These are phyloP conservation scores for Wallacemonas sp. DNA, from an alignment of 208 protist species.

Conservation along the genomic window DNA sequence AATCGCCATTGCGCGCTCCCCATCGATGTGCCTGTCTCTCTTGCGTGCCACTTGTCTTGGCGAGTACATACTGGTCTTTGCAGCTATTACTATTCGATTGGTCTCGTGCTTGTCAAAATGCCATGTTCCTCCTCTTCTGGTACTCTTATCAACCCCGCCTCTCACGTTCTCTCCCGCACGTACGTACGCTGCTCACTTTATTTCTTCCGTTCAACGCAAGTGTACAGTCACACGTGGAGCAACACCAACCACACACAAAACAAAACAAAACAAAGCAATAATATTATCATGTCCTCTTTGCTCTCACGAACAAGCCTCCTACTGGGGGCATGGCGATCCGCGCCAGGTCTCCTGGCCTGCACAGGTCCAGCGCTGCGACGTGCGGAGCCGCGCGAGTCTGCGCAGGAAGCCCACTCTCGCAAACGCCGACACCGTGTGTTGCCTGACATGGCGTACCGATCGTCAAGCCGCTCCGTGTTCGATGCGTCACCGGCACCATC, in stretches of 20 bases:
- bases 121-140: too few relatives aligned
- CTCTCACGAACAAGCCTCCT: neutral
- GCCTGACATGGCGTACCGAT: constrained; percentile 18
- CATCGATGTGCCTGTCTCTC: too few relatives aligned
- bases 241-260: neutral
- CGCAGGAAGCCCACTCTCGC: neutral
- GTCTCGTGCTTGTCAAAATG: too few relatives aligned
- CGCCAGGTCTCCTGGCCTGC: neutral
- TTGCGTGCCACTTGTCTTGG: too few relatives aligned
- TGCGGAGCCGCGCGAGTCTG: constrained; percentile 2
- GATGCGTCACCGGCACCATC: constrained; percentile 8
- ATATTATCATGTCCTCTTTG: neutral
- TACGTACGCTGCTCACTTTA: neutral
- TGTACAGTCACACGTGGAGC: too few relatives aligned
- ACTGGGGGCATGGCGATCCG: neutral
- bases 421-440: neutral
- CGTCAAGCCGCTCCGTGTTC: neutral
- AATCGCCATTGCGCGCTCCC: too few relatives aligned
- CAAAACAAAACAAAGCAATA: neutral
- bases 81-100: too few relatives aligned
- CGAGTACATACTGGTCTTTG: too few relatives aligned
- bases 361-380: neutral
- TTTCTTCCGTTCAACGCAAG: too few relatives aligned
- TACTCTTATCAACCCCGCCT: too few relatives aligned
- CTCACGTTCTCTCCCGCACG: neutral